phyloP scores from a whole-genome alignment of 805 yeast genomes.

The Brettanomyces custersianus region DNA sequence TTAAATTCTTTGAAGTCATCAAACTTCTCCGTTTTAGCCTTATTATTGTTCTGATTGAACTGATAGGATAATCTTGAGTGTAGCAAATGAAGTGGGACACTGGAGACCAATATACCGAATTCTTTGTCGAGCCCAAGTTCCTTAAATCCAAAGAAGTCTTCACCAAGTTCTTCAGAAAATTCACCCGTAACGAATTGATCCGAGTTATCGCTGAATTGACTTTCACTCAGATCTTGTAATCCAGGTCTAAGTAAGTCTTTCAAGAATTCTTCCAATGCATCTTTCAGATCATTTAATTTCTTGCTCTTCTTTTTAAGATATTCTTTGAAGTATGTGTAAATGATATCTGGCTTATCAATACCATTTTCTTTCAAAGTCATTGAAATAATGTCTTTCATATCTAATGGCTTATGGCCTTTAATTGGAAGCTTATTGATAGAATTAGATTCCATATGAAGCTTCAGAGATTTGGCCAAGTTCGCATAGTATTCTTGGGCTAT shows the following conservation, averaged over 20 bases:
- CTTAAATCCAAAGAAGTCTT: slow-evolving; percentile 94
- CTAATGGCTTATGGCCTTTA: slow-evolving; percentile 15
- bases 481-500: slow-evolving; percentile 73
- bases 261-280: slow-evolving; percentile 59
- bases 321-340: slow-evolving; percentile 67
- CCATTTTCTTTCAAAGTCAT: slow-evolving; percentile 80
- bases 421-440: slow-evolving; percentile 33
- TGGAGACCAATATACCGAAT: slow-evolving; percentile 70
- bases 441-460: slow-evolving; percentile 59
- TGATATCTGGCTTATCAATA: slow-evolving; percentile 64
- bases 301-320: slow-evolving; percentile 58
- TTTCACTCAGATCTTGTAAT: slow-evolving; percentile 59
- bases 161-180: slow-evolving; percentile 88
- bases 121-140: slow-evolving; percentile 92
- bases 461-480: slow-evolving; percentile 64
- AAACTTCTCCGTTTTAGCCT: slow-evolving; percentile 41
- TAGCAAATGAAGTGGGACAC: slow-evolving; percentile 83
- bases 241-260: slow-evolving; percentile 80
- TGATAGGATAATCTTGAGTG: slow-evolving; percentile 66
- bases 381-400: slow-evolving; percentile 38
- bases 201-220: slow-evolving; percentile 78
- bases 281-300: slow-evolving; percentile 60
- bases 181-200: slow-evolving; percentile 94
- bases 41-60: slow-evolving; percentile 36
- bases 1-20: slow-evolving; percentile 56